Base-by-base conservation (phyloP, 371 early-diverging fungal genomes). In the Mortierella sp. region DNA sequence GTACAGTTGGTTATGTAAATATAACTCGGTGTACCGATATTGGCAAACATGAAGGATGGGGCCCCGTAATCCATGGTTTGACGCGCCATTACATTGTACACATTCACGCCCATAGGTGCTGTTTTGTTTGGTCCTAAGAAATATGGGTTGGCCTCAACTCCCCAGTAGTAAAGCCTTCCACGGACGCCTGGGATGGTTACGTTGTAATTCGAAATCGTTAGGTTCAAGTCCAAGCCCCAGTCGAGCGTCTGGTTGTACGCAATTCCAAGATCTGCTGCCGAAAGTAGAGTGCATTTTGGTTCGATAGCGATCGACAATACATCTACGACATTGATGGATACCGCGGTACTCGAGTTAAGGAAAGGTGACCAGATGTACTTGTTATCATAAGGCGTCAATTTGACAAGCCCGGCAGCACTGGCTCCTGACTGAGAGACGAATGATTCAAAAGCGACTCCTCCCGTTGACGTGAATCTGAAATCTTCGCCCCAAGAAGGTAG, bases 271-370 rank as follows among this genome's bases (percentile, higher is more conserved):
- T 28, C 28, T 13, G 22, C 22, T 28, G 55, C 55, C 22, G 55
- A 55, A 55, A 55, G 55, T 24, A 55, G 55, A 24, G 22, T 55
- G 5, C 55, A 55, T 55, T 22, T 55, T 19, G 55, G 55, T 24
- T 9, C 55, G 9, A 55, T 1, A 24, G 16, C 19, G 7, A 24
- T 0, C 7, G 28, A 9, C 55, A 24, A 6, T 24, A 55, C 19
- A 55, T 55, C 15, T 7, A 3, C 5, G 55, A 55, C 55, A 24
- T 22, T 28, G 55, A 24, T 11, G 1, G 28, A 2, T 9, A 1
- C 24, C 4, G 28, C 4, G 15, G 19, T 24, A 8, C 11, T 24
- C 1, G 55, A 24, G 28, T 24, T 55, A 13, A 55, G 22, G 55
- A 55, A 55, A 0, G 55, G 55, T 3, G 55, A 55, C 55, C 55